phyloP scores from a whole-genome alignment of 2,329 filamentous ascomycete genomes.

The Sclerotinia trifoliorum region DNA sequence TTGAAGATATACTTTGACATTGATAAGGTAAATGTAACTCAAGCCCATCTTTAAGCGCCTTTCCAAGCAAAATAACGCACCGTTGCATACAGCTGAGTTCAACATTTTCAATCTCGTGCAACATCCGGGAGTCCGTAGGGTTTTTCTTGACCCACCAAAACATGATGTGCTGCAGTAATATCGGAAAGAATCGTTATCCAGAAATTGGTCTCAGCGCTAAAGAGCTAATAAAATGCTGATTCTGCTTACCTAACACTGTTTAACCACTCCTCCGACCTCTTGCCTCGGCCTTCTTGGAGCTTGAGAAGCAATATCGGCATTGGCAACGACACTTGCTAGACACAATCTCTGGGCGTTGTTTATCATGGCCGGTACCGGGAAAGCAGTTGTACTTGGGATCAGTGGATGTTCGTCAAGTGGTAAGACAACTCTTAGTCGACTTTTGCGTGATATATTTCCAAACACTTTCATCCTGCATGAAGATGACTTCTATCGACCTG shows the following conservation, averaged over 20 bases:
- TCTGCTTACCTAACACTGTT: neutral
- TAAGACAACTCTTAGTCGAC: constrained; percentile 87
- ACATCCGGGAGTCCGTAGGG: neutral
- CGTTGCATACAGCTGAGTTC: neutral
- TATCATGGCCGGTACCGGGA: constrained; percentile 27
- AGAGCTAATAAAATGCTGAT: neutral
- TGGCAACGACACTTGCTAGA: neutral
- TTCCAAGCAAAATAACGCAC: neutral
- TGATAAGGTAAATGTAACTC: neutral
- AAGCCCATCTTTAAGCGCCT: neutral
- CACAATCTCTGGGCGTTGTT: too few relatives aligned
- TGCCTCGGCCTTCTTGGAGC: neutral
- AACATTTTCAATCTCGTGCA: neutral
- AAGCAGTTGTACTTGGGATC: constrained; percentile 67
- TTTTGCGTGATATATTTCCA: constrained; percentile 79
- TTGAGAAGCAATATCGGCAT: neutral
- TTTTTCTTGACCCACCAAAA: constrained; percentile 12
- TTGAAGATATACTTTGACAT: constrained; percentile 5
- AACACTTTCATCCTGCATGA: constrained; percentile 82
- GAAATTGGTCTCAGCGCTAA: neutral
- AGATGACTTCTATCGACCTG: constrained; percentile 91
- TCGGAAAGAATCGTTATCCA: constrained; percentile 10
- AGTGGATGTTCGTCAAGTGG: constrained; percentile 90
- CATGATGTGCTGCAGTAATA: neutral
- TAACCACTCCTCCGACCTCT: neutral